These are phyloP conservation scores for Salvia splendens DNA, from an alignment of 257 asterid species.

Conservation along the genomic window DNA sequence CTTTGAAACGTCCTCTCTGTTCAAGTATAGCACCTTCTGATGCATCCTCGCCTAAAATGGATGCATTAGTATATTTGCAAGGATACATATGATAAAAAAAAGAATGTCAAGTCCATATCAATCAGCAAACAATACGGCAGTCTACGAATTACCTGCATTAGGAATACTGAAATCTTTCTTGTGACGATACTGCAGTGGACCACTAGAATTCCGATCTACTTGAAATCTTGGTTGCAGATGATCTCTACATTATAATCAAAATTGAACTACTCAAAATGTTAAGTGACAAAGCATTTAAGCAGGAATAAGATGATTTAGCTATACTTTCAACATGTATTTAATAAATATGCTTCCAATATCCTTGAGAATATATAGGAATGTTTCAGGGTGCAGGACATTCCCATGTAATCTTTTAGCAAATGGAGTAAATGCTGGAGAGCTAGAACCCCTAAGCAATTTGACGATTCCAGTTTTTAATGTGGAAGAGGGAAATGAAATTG, in stretches of 20 bases:
- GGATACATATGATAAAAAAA: background rate
- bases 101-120: constrained; percentile 12
- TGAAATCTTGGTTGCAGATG: constrained; percentile 56
- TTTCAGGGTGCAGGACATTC: constrained; percentile 2
- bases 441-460: background rate
- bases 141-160: constrained; percentile 46
- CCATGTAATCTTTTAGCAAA: background rate
- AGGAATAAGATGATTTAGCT: background rate
- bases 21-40: constrained; percentile 80
- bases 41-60: constrained; percentile 63
- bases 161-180: constrained; percentile 59
- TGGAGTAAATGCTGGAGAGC: background rate
- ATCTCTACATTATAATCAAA: constrained; percentile 60
- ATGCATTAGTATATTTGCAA: constrained; percentile 18
- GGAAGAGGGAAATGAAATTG: background rate
- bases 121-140: constrained; percentile 6
- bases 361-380: background rate
- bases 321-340: background rate
- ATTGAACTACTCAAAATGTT: constrained; percentile 6
- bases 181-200: constrained; percentile 73
- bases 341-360: constrained; percentile 14
- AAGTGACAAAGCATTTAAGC: constrained; percentile 8
- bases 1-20: constrained; percentile 90
- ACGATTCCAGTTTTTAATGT: background rate
- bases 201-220: constrained; percentile 68